Evolutionary conservation across 1,139 yeast genomes (phyloP).

Genomic region (Magnusiomyces magnusii): DNA sequence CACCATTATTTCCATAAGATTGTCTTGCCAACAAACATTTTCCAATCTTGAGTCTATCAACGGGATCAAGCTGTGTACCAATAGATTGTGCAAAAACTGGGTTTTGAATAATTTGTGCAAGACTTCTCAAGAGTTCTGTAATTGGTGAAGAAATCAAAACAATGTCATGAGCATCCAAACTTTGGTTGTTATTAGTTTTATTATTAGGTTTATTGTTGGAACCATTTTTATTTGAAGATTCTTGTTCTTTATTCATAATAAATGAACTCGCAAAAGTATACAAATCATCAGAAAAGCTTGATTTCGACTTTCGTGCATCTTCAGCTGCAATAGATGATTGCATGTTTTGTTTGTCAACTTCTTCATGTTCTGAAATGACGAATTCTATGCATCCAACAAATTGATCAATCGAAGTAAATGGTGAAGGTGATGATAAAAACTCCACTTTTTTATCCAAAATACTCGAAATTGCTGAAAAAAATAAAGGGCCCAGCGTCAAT

Average conservation of each 20-base stretch:
- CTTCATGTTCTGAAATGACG: constrained; percentile 3
- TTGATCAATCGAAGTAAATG: not conserved
- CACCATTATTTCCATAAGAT: not conserved
- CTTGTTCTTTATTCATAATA: too few relatives aligned
- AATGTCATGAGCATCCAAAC: too few relatives aligned
- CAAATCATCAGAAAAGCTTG: not conserved
- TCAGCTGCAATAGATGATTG: not conserved
- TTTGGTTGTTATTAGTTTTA: too few relatives aligned
- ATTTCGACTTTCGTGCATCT: not conserved
- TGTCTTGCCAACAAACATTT: not conserved
- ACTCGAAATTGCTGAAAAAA: not conserved
- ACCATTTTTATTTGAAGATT: too few relatives aligned
- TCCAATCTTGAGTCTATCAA: not conserved
- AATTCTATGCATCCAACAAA: constrained; percentile 5
- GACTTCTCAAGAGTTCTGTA: not conserved
- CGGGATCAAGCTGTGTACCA: not conserved
- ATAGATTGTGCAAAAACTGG: not conserved
- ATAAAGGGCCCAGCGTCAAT: not conserved
- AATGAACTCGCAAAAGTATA: too few relatives aligned
- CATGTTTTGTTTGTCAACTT: not conserved
- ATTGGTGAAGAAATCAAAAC: not conserved
- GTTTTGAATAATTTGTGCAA: not conserved
- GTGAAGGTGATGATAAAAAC: too few relatives aligned
- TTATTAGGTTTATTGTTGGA: too few relatives aligned
- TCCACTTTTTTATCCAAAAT: not conserved